Evolutionary conservation across 2,329 filamentous ascomycete species (phyloP).

Genomic region (Mycosphaerella sp.): DNA sequence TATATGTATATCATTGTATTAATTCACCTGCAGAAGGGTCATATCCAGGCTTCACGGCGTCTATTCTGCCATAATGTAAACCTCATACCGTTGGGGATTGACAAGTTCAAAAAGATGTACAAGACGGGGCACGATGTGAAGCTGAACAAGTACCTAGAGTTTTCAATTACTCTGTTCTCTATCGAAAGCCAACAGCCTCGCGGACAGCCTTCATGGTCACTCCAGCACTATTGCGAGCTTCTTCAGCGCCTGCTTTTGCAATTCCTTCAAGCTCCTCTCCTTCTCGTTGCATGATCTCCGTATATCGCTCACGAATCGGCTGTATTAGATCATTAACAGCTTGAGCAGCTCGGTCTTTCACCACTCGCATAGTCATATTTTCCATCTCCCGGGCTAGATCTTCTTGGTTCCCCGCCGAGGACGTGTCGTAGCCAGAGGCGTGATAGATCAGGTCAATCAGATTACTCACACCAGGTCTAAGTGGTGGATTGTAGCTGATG

Average conservation of each 20-base stretch:
- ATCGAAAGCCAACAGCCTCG: conserved; percentile 7
- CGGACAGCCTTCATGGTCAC: conserved; percentile 38
- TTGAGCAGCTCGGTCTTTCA: conserved; percentile 60
- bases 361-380: conserved; percentile 45
- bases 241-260: conserved; percentile 48
- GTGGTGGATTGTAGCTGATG: conserved; percentile 64
- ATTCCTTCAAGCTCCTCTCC: conserved; percentile 51
- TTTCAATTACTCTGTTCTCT: background rate
- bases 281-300: conserved; percentile 36
- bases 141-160: background rate
- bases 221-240: conserved; percentile 56
- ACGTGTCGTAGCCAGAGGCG: conserved; percentile 28
- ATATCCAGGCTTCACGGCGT: too few species aligned
- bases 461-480: conserved; percentile 79
- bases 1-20: background rate
- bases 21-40: too few species aligned
- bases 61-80: too few species aligned
- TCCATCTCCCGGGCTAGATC: conserved; percentile 44
- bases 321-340: conserved; percentile 49
- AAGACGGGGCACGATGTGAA: too few species aligned
- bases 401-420: conserved; percentile 27
- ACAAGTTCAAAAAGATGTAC: too few species aligned
- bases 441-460: conserved; percentile 73
- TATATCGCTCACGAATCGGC: conserved; percentile 53
- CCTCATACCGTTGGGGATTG: too few species aligned